Percentiles rank a stretch among this genome's conserved stretches.
Conservation (phyloP, 768 basidiomycete species). For the Russula abietina region DNA sequence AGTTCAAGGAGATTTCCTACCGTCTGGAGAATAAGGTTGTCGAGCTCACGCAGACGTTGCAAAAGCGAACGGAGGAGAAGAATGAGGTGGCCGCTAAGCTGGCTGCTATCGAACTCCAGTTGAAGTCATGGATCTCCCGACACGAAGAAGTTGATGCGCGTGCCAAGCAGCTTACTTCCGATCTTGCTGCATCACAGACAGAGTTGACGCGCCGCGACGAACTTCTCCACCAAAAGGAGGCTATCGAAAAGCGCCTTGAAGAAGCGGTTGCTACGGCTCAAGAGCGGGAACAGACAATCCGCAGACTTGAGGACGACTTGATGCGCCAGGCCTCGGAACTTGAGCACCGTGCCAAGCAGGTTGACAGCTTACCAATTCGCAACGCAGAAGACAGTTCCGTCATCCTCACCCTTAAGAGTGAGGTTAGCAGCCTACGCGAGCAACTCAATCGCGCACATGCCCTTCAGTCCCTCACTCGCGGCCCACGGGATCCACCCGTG, state of each 20-base stretch:
- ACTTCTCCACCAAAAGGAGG: constrained; percentile 66
- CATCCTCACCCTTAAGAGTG: constrained; percentile 83
- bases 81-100: constrained; percentile 78
- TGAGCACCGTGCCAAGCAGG: constrained; percentile 66
- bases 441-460: constrained; percentile 96
- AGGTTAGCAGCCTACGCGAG: constrained; percentile 88
- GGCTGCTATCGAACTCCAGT: constrained; percentile 72
- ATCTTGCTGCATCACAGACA: constrained; percentile 63
- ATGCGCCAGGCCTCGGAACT: constrained; percentile 65
- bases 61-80: constrained; percentile 86
- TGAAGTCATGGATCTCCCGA: constrained; percentile 77
- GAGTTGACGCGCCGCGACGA: constrained; percentile 69
- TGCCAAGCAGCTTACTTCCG: constrained; percentile 63
- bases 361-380: constrained; percentile 57
- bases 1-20: constrained; percentile 98
- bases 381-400: constrained; percentile 81
- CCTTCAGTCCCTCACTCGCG: constrained; percentile 76
- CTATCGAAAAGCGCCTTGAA: constrained; percentile 74
- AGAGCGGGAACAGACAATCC: constrained; percentile 82
- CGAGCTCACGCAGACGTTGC: constrained; percentile 91
- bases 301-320: constrained; percentile 74
- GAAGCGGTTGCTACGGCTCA: constrained; percentile 64
- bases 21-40: constrained; percentile 98
- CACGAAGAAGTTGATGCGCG: constrained; percentile 82
- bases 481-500: constrained; percentile 60